Percentiles rank a stretch among this genome's conserved stretches.
Conservation (phyloP, 1,284 basidiomycete genomes). For the Termitomyces sp. region DNA sequence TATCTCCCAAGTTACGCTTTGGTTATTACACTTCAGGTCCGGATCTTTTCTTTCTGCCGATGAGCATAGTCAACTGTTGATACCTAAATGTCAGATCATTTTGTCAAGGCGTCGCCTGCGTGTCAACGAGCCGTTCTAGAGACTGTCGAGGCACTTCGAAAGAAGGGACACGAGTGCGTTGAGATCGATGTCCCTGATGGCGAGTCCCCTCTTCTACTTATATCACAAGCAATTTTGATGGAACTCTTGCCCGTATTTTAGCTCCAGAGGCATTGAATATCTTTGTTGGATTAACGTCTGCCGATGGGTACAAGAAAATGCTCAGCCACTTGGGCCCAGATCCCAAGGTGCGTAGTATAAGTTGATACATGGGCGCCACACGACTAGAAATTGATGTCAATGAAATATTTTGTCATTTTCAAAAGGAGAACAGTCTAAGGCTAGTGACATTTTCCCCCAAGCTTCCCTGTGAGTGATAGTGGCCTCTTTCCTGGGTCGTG, state of each 20-base stretch:
- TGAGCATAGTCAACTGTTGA: not conserved
- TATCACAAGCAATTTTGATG: not conserved
- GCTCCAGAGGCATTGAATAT: conserved; percentile 49
- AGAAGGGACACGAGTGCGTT: conserved; percentile 74
- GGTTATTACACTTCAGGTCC: conserved; percentile 67
- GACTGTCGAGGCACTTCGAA: conserved; percentile 61
- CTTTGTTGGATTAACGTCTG: conserved; percentile 66
- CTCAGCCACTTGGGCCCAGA: conserved; percentile 66
- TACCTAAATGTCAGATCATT: conserved; percentile 43
- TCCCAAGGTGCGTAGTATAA: conserved; percentile 41
- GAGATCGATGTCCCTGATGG: conserved; percentile 54
- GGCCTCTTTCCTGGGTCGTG: not conserved
- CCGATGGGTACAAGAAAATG: conserved; percentile 76
- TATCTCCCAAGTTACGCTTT: conserved; percentile 58
- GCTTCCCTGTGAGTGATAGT: conserved; percentile 41
- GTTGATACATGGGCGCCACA: not conserved
- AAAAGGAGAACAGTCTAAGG: conserved; percentile 52
- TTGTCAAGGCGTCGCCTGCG: conserved; percentile 74
- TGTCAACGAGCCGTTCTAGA: conserved; percentile 76
- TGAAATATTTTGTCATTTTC: not conserved
- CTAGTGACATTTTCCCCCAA: conserved; percentile 56
- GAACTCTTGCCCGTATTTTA: conserved; percentile 21
- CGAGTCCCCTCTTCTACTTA: conserved; percentile 24
- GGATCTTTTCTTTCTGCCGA: conserved; percentile 11
- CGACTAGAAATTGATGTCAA: not conserved